Percentiles rank a stretch among this genome's conserved stretches.
Evolutionary conservation across 306 rosid genomes (phyloP).

Genomic region (Comarum palustre): DNA sequence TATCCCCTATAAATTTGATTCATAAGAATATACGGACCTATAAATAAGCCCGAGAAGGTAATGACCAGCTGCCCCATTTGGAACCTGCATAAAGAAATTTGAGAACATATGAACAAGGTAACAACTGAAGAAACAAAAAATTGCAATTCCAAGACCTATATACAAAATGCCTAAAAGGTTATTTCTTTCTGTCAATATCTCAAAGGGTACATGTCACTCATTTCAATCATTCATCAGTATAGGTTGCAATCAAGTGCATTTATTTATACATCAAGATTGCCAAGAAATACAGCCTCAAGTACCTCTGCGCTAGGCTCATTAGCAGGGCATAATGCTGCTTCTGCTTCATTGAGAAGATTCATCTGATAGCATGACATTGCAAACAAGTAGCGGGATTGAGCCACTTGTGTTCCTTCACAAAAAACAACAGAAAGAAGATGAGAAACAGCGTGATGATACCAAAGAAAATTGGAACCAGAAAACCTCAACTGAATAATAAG

Average conservation of each 20-base stretch:
- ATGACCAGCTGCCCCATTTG: conserved; percentile 98
- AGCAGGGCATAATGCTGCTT: conserved; percentile 80
- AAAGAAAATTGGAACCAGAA: conserved; percentile 3
- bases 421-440: conserved; percentile 34
- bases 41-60: conserved; percentile 87
- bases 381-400: conserved; percentile 99
- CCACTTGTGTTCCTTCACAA: conserved; percentile 79
- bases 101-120: neutral
- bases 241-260: neutral
- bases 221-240: neutral
- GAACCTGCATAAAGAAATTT: conserved; percentile 57
- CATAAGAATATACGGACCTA: conserved; percentile 57
- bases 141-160: neutral
- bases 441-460: conserved; percentile 23
- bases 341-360: conserved; percentile 91
- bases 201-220: conserved; percentile 3
- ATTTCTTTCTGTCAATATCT: neutral
- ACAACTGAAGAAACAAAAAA: neutral
- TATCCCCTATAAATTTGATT: neutral
- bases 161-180: neutral
- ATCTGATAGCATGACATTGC: conserved; percentile 95
- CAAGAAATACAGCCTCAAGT: conserved; percentile 14
- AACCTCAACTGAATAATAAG: neutral
- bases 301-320: conserved; percentile 87
- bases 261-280: neutral